Evolutionary conservation across 176 grass and related monocot species (phyloP), one percentile per base, ranked within the genome.

Genomic region (Calamus simplicifolius): DNA sequence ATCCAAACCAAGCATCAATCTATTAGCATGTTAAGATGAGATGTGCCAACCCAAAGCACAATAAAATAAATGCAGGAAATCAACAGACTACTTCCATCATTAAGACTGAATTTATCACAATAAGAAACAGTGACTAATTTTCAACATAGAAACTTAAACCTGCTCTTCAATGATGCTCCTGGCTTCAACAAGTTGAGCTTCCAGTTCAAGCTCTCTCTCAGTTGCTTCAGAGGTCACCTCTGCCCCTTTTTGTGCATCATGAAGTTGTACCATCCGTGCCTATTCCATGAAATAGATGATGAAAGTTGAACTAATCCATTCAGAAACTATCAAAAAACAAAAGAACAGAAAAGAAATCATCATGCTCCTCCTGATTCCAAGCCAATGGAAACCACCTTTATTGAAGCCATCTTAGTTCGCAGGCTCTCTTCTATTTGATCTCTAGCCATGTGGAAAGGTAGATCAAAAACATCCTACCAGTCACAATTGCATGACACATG

Each of bases 91-190:
- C 35, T 43, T 43, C 35, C 12, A 43, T 43, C 35, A 43, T 43
- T 10, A 43, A 43, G 35, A 43, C 8, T 13, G 35, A 43, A 43
- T 13, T 43, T 43, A 43, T 43, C 8, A 43, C 0, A 10, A 43
- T 13, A 43, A 43, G 35, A 43, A 43, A 43, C 3, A 43, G 12
- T 23, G 3, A 43, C 35, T 69, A 68, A 3, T 80, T 18, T 48
- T 23, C 23, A 73, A 30, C 25, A 50, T 27, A 50, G 49, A 25
- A 67, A 48, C 16, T 28, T 69, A 71, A 55, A 85, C 94, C 84
- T 98, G 94, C 66, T 98, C 94, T 71, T 98, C 88, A 52, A 98
- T 98, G 29, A 98, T 98, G 70, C 94, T 98, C 75, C 94, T 92
- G 69, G 94, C 94, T 80, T 98, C 94, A 62, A 98, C 94, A 54